phyloP scores from a whole-genome alignment of 257 asterid genomes.

The Orobanche coerulescens region DNA sequence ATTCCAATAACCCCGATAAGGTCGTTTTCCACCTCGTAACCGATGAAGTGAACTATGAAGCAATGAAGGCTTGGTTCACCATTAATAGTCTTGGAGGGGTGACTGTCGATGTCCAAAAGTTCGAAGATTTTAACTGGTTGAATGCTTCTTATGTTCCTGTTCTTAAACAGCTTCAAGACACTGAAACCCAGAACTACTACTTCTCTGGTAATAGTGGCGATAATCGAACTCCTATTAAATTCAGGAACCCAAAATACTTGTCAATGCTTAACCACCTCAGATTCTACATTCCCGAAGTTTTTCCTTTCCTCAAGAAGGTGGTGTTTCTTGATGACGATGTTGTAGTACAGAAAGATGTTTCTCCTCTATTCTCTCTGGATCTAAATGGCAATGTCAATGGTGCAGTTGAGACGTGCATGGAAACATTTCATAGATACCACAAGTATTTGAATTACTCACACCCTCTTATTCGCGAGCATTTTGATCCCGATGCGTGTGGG shows the following conservation, averaged over 20 bases:
- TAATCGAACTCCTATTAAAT: slow-evolving; percentile 52
- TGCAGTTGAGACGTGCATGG: slow-evolving; percentile 65
- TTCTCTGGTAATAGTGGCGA: slow-evolving; percentile 48
- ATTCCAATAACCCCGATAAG: slow-evolving; percentile 35
- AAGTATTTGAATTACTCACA: slow-evolving; percentile 61
- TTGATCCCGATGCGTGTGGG: slow-evolving; percentile 63
- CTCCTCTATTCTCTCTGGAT: slow-evolving; percentile 38
- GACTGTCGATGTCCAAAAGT: slow-evolving; percentile 45
- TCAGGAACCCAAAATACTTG: slow-evolving; percentile 54
- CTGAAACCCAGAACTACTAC: slow-evolving; percentile 59
- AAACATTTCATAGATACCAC: slow-evolving; percentile 59
- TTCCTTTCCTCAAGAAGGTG: slow-evolving; percentile 43
- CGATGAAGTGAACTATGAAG: slow-evolving; percentile 50
- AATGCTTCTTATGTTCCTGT: slow-evolving; percentile 60
- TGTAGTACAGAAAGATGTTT: slow-evolving; percentile 54
- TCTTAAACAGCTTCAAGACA: slow-evolving; percentile 60
- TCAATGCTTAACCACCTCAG: slow-evolving; percentile 68
- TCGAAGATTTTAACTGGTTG: slow-evolving; percentile 55
- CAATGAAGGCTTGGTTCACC: slow-evolving; percentile 67
- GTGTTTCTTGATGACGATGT: slow-evolving; percentile 61
- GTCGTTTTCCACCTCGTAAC: slow-evolving; percentile 59
- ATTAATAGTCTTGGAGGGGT: slow-evolving; percentile 43
- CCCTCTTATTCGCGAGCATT: slow-evolving; percentile 59
- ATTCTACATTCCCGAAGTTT: slow-evolving; percentile 61
- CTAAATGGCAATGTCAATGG: slow-evolving; percentile 58